Percentiles rank a stretch among this genome's conserved stretches.
Conservation (phyloP, 2,329 filamentous ascomycete genomes). For the Rhynchosporium agropyri region DNA sequence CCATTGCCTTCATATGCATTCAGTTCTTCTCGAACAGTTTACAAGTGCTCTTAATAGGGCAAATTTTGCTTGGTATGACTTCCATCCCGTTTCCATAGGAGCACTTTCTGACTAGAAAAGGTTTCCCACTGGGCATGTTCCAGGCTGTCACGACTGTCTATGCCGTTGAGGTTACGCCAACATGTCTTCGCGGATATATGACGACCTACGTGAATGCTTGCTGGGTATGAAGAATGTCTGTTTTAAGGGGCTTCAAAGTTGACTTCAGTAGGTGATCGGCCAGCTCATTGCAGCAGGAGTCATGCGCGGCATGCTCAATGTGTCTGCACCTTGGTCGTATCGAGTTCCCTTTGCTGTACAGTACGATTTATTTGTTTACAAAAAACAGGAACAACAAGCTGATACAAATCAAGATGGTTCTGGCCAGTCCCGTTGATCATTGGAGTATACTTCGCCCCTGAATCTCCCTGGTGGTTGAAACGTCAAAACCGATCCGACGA, state of each 20-base stretch:
- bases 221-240: constrained; percentile 44
- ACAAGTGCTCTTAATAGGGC: constrained; percentile 48
- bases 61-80: constrained; percentile 49
- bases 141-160: constrained; percentile 42
- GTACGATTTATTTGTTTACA: no score
- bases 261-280: constrained; percentile 39
- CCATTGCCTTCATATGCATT: constrained; percentile 50
- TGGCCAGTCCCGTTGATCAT: constrained; percentile 50
- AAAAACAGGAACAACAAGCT: no score
- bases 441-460: constrained; percentile 48
- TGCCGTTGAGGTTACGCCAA: constrained; percentile 52
- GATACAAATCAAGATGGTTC: constrained; percentile 43
- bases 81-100: no score
- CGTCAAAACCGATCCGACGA: constrained; percentile 47
- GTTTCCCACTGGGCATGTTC: constrained; percentile 51
- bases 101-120: no score
- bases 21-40: constrained; percentile 53
- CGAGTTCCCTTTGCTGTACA: constrained; percentile 52
- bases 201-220: constrained; percentile 55
- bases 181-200: constrained; percentile 53
- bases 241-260: no score
- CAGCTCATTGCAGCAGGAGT: constrained; percentile 52
- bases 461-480: constrained; percentile 55
- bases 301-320: constrained; percentile 47
- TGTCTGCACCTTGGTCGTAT: constrained; percentile 51